Conservation (phyloP, 768 basidiomycete species). For the Calvatia gigantea region DNA sequence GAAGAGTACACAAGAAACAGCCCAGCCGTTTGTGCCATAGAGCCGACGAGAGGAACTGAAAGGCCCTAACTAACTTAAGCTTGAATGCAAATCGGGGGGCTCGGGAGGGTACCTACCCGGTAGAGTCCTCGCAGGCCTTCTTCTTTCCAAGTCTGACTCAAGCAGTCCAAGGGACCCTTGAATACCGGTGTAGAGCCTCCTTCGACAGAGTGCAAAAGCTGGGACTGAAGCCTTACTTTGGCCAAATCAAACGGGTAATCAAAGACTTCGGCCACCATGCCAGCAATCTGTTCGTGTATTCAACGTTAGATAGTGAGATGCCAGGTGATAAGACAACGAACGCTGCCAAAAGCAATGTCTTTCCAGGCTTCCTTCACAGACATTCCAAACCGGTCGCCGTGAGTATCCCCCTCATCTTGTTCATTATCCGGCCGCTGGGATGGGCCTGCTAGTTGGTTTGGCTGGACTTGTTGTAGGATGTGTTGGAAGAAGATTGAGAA, state of each 20-base stretch:
- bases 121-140: conserved; percentile 88
- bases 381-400: not conserved
- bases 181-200: conserved; percentile 36
- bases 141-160: conserved; percentile 72
- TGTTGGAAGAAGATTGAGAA: not conserved
- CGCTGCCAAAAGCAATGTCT: conserved; percentile 18
- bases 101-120: conserved; percentile 50
- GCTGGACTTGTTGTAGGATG: not conserved
- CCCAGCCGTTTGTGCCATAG: conserved; percentile 91
- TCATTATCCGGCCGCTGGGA: not conserved
- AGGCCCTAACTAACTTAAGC: conserved; percentile 56
- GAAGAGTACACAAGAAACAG: conserved; percentile 87
- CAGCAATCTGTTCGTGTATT: conserved; percentile 51
- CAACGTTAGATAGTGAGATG: not conserved
- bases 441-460: not conserved
- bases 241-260: conserved; percentile 93
- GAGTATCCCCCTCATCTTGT: not conserved
- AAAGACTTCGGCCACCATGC: conserved; percentile 82
- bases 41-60: conserved; percentile 89
- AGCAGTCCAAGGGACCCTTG: conserved; percentile 86
- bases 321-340: conserved; percentile 2
- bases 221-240: conserved; percentile 88
- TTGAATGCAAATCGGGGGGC: not conserved
- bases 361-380: conserved; percentile 7
- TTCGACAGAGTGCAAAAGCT: conserved; percentile 66